A percentile compares a stretch with the other conserved stretches of the same genome.
Conservation (phyloP, 192 early-diverging fungal species). For the Coemansia sp. region DNA sequence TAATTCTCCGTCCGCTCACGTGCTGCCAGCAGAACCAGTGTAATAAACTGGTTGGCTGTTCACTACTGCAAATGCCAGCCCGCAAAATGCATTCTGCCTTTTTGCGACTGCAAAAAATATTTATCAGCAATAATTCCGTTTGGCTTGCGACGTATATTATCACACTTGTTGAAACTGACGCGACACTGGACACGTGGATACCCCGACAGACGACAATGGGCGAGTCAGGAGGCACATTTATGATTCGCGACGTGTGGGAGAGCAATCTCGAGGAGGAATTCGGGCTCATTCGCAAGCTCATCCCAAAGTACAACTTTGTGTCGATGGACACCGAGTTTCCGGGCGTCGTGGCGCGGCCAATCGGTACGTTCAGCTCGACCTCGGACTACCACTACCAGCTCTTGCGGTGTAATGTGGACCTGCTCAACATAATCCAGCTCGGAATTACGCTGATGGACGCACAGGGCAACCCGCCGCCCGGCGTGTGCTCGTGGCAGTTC, state of each 20-base stretch:
- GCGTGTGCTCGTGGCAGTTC: slow-evolving; percentile 92
- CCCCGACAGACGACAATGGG: neutral
- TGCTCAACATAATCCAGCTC: slow-evolving; percentile 96
- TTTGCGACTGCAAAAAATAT: neutral
- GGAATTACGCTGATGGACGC: slow-evolving; percentile 93
- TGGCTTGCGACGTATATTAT: too few species aligned
- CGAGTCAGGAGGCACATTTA: slow-evolving; percentile 12
- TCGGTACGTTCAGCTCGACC: slow-evolving; percentile 91
- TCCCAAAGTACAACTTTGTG: slow-evolving; percentile 89
- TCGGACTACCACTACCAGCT: slow-evolving; percentile 99
- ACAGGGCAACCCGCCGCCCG: slow-evolving; percentile 76
- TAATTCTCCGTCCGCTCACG: too few species aligned
- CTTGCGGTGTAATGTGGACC: slow-evolving; percentile 94
- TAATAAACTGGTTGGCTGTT: too few species aligned
- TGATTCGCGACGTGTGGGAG: slow-evolving; percentile 87
- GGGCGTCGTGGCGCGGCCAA: slow-evolving; percentile 96
- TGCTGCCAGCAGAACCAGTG: too few species aligned
- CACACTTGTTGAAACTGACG: neutral
- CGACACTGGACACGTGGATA: neutral
- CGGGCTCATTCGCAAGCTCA: slow-evolving; percentile 74
- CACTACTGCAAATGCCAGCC: too few species aligned
- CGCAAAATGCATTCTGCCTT: neutral
- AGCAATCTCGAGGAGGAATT: slow-evolving; percentile 95
- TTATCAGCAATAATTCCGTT: neutral
- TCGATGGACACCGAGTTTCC: slow-evolving; percentile 99